A percentile compares a stretch with the other conserved stretches of the same genome.
phyloP scores from a whole-genome alignment of 179 eudicot genomes.

The Silene noctiflora region DNA sequence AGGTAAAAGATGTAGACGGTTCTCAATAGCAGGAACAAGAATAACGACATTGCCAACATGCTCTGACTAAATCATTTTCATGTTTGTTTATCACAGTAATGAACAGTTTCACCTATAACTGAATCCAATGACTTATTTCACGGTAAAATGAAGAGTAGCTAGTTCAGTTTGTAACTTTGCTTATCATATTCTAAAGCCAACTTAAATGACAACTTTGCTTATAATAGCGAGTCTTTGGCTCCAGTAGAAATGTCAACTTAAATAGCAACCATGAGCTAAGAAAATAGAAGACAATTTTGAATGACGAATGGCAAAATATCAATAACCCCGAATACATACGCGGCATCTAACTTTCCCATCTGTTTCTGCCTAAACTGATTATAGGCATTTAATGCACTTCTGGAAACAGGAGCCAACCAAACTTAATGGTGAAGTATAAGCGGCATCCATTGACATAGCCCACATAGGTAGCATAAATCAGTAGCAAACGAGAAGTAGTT shows the following conservation, averaged over 20 bases:
- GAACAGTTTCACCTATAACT: no score
- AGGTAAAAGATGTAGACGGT: constrained; percentile 2
- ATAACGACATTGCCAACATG: background rate
- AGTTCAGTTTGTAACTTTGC: background rate
- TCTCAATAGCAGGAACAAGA: constrained; percentile 2
- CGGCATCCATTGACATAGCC: background rate
- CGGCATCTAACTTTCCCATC: constrained; percentile 2
- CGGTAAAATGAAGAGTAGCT: background rate
- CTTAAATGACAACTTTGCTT: no score
- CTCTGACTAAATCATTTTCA: background rate
- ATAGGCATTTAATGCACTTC: background rate
- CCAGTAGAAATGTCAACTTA: background rate
- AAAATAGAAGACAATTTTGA: background rate
- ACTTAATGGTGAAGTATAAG: background rate
- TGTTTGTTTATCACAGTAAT: background rate
- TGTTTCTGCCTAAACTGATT: background rate
- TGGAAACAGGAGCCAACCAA: background rate
- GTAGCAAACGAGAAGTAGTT: background rate
- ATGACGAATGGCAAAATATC: background rate
- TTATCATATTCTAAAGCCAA: background rate
- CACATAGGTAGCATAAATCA: background rate
- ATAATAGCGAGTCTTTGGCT: background rate
- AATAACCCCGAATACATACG: background rate
- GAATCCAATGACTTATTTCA: background rate
- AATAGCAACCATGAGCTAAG: background rate